Percentiles rank a stretch among this genome's conserved stretches.
Evolutionary conservation across 768 basidiomycete genomes (phyloP).

Genomic region (Tephrocybe sp.): DNA sequence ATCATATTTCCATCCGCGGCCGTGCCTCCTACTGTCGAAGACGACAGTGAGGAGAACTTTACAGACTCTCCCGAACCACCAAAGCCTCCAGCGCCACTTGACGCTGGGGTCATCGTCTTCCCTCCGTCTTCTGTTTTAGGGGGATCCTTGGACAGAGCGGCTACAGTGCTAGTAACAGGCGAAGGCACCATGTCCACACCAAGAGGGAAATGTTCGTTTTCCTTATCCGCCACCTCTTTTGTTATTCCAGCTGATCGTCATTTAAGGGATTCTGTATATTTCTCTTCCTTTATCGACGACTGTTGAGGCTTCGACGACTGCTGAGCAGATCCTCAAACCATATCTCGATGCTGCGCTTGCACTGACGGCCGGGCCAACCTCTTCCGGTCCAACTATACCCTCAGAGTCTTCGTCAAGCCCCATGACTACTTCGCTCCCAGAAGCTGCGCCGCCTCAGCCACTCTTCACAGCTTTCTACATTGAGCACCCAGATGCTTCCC

Average conservation of each 20-base stretch:
- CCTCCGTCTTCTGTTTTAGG: conserved; percentile 62
- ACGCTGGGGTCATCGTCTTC: conserved; percentile 73
- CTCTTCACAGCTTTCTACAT: conserved; percentile 59
- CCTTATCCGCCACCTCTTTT: not conserved
- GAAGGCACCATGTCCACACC: conserved; percentile 76
- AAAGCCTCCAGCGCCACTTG: conserved; percentile 32
- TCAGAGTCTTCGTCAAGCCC: conserved; percentile 1
- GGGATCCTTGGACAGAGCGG: conserved; percentile 49
- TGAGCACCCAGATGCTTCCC: conserved; percentile 32
- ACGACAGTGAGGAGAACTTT: conserved; percentile 21
- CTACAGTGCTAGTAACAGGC: conserved; percentile 67
- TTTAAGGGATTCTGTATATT: conserved; percentile 60
- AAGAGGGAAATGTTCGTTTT: conserved; percentile 62
- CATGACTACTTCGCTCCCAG: conserved; percentile 6
- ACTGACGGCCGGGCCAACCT: conserved; percentile 16
- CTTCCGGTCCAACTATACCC: not conserved
- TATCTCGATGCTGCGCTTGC: conserved; percentile 54
- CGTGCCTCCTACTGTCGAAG: conserved; percentile 5
- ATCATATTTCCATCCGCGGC: conserved; percentile 24
- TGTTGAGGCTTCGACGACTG: conserved; percentile 20
- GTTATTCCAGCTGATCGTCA: conserved; percentile 8
- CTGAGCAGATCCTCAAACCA: conserved; percentile 48
- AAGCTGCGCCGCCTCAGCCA: conserved; percentile 28
- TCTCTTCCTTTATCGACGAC: conserved; percentile 43
- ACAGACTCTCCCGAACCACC: conserved; percentile 17